Evolutionary conservation across 1,284 basidiomycete species (phyloP).

Genomic region (Vanrija humicola): DNA sequence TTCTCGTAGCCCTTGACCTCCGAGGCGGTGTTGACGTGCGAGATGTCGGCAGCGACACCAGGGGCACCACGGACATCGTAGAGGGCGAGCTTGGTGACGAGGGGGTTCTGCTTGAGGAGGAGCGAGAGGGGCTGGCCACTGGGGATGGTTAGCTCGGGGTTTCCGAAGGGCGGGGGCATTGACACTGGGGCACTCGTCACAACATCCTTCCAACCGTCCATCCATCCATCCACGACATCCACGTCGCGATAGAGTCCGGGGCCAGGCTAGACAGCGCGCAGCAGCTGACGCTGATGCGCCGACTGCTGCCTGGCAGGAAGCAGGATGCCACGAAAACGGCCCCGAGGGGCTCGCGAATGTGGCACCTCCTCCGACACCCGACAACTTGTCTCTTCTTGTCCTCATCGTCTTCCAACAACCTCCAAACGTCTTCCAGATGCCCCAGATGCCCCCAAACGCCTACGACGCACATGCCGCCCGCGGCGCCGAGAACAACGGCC

Average conservation of each 20-base stretch:
- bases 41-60: constrained; percentile 91
- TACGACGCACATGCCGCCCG: constrained; percentile 54
- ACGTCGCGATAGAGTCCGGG: too few relatives aligned
- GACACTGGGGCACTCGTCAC: neutral
- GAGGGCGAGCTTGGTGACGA: constrained; percentile 77
- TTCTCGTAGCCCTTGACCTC: constrained; percentile 61
- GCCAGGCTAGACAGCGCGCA: too few relatives aligned
- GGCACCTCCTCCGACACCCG: neutral
- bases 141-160: constrained; percentile 2
- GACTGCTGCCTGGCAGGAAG: too few relatives aligned
- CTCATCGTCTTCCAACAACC: neutral
- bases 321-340: too few relatives aligned
- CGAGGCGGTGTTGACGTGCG: constrained; percentile 65
- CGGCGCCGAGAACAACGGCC: constrained; percentile 50
- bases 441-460: neutral
- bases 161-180: neutral
- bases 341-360: too few relatives aligned
- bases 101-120: constrained; percentile 78
- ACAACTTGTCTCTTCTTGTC: neutral
- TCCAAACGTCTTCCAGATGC: neutral
- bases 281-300: too few relatives aligned
- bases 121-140: constrained; percentile 83
- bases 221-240: too few relatives aligned
- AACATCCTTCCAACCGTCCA: too few relatives aligned
- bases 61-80: constrained; percentile 97